A percentile compares a stretch with the other conserved stretches of the same genome.
Evolutionary conservation across 345 rosid genomes (phyloP).

Genomic region (Iberis pinnata): DNA sequence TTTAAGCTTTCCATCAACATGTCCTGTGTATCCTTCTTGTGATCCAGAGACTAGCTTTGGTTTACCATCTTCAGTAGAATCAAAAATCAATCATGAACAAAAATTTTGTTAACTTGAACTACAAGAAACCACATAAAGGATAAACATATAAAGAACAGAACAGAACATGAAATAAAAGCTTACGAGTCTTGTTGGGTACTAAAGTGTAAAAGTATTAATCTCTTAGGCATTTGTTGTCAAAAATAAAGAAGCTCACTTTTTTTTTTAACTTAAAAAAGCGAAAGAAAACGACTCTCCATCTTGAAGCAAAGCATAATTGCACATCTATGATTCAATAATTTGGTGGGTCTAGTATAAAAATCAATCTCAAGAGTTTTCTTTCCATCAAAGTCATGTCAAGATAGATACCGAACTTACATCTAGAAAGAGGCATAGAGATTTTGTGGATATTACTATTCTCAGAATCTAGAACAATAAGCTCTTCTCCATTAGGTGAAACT

Average conservation of each 20-base stretch:
- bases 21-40: constrained; percentile 75
- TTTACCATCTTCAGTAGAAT: constrained; percentile 62
- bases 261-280: constrained; percentile 11
- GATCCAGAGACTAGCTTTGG: constrained; percentile 87
- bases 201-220: constrained; percentile 22
- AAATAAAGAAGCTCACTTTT: constrained; percentile 39
- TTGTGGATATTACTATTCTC: constrained; percentile 81
- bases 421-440: constrained; percentile 73
- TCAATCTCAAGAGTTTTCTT: not conserved
- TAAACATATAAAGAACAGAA: constrained; percentile 15
- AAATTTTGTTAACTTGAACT: constrained; percentile 24
- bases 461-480: constrained; percentile 79
- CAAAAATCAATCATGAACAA: constrained; percentile 7
- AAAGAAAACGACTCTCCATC: constrained; percentile 20
- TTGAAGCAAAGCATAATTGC: constrained; percentile 36
- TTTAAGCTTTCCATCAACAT: constrained; percentile 73
- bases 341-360: constrained; percentile 21
- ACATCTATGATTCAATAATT: constrained; percentile 10
- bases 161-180: constrained; percentile 16
- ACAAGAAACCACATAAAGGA: constrained; percentile 17
- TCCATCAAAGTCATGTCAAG: too few species aligned
- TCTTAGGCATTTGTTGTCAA: not conserved
- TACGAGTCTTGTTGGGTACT: constrained; percentile 23
- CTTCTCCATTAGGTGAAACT: constrained; percentile 60
- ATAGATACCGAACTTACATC: constrained; percentile 75